Evolutionary conservation across 345 rosid species (phyloP).

Genomic region (Citrus trifoliata): DNA sequence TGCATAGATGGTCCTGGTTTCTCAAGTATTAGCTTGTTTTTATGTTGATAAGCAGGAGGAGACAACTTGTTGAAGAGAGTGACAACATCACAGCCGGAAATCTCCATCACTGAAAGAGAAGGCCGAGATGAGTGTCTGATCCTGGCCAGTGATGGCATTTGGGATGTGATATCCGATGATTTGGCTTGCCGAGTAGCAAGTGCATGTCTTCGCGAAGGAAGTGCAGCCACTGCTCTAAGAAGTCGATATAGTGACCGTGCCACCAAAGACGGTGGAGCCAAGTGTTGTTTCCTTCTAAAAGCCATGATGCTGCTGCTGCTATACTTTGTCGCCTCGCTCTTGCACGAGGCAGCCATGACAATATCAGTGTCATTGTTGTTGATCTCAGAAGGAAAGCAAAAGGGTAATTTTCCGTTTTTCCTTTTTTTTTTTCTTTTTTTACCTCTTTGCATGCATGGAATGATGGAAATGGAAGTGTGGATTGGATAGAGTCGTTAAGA

Average conservation of each 20-base stretch:
- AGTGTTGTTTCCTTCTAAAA: constrained; percentile 16
- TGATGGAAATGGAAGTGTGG: not conserved
- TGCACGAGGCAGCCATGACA: constrained; percentile 32
- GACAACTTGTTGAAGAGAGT: not conserved
- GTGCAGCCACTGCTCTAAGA: constrained; percentile 1
- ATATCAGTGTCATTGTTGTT: constrained; percentile 33
- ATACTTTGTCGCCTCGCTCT: constrained; percentile 31
- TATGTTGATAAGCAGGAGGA: constrained; percentile 5
- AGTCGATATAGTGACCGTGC: not conserved
- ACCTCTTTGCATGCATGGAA: not conserved
- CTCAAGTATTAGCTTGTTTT: too few species aligned
- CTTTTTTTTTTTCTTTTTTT: too few species aligned
- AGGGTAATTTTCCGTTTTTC: too few species aligned
- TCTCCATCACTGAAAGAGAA: not conserved
- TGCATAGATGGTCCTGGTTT: too few species aligned
- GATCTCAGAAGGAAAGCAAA: constrained; percentile 16
- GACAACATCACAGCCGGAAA: constrained; percentile 1
- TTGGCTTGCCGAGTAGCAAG: constrained; percentile 31
- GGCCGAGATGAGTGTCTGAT: constrained; percentile 32
- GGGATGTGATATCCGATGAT: constrained; percentile 34
- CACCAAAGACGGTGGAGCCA: not conserved
- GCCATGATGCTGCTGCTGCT: constrained; percentile 26
- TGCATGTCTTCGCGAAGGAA: constrained; percentile 23
- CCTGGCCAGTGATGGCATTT: constrained; percentile 33
- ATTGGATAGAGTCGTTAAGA: too few species aligned